phyloP scores from a whole-genome alignment of 805 yeast species.

The Candida stauntonica region DNA sequence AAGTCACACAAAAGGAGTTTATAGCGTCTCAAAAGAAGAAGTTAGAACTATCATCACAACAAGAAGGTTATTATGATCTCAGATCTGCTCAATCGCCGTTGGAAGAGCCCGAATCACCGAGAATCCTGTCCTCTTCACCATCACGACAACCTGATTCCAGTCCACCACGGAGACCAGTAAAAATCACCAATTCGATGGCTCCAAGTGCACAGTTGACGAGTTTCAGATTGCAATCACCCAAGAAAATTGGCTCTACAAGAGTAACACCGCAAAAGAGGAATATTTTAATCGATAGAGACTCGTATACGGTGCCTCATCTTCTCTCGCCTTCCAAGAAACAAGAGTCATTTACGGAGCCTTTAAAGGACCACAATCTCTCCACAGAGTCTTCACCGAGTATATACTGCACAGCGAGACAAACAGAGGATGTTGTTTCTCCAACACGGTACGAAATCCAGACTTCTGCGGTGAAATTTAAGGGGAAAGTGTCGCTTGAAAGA shows the following conservation, averaged over 20 bases:
- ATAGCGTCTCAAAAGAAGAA: conserved; percentile 10
- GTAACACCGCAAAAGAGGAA: conserved; percentile 18
- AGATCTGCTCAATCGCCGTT: conserved; percentile 15
- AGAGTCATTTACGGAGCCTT: neutral
- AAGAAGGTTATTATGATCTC: conserved; percentile 9
- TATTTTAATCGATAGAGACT: conserved; percentile 15
- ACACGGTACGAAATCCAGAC: conserved; percentile 9
- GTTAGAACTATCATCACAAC: conserved; percentile 2
- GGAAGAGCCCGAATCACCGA: neutral
- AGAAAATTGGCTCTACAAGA: conserved; percentile 10
- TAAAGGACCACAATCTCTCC: neutral
- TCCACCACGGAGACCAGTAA: neutral
- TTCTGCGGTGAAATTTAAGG: conserved; percentile 16
- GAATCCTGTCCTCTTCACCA: conserved; percentile 10
- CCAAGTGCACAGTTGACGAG: conserved; percentile 26
- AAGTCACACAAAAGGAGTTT: conserved; percentile 16
- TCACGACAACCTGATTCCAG: neutral
- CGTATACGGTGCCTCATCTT: conserved; percentile 19
- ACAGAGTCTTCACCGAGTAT: conserved; percentile 11
- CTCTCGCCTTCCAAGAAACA: conserved; percentile 10
- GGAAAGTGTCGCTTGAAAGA: conserved; percentile 11
- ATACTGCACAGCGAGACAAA: conserved; percentile 15
- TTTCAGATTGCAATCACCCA: conserved; percentile 24
- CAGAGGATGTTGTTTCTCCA: neutral
- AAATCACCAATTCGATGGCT: neutral